Percentiles rank a stretch among this genome's conserved stretches.
Conservation (phyloP, 2,329 filamentous ascomycete species). For the Apiospora aurea region DNA sequence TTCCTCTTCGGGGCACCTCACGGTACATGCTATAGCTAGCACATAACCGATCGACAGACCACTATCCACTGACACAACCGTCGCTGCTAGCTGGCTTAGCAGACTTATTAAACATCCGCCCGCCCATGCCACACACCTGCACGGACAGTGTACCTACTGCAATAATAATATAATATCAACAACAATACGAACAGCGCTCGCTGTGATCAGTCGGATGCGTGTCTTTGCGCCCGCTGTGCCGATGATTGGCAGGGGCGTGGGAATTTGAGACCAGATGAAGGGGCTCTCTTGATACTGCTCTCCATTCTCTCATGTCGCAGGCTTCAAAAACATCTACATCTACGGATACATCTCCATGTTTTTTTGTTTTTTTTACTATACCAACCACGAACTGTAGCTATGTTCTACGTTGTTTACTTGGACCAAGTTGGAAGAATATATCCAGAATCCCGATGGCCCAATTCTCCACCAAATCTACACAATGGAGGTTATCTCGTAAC, state of each 20-base stretch:
- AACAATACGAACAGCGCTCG: constrained; percentile 11
- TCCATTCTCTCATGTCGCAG: not conserved
- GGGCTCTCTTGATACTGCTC: constrained; percentile 1
- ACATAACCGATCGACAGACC: constrained; percentile 6
- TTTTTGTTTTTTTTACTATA: not conserved
- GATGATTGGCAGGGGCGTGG: constrained; percentile 15
- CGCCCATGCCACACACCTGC: not conserved
- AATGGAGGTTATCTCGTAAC: not conserved
- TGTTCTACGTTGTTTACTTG: not conserved
- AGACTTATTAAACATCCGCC: constrained; percentile 18
- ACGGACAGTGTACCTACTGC: constrained; percentile 5
- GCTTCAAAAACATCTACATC: not conserved
- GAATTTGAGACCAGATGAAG: not conserved
- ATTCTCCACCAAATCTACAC: constrained; percentile 11
- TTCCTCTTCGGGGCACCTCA: not conserved
- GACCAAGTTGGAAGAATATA: not conserved
- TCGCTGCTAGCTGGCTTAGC: constrained; percentile 13
- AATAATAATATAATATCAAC: constrained; percentile 18
- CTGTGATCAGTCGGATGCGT: not conserved
- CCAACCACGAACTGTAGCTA: not conserved
- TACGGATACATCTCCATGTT: not conserved
- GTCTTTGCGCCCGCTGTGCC: not conserved
- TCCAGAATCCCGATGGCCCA: not conserved
- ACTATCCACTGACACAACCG: constrained; percentile 20
- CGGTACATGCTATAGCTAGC: not conserved